Evolutionary conservation across 2,329 filamentous ascomycete genomes (phyloP), one percentile per base, ranked within the genome.

Genomic region (Fusarium keratoplasticum): DNA sequence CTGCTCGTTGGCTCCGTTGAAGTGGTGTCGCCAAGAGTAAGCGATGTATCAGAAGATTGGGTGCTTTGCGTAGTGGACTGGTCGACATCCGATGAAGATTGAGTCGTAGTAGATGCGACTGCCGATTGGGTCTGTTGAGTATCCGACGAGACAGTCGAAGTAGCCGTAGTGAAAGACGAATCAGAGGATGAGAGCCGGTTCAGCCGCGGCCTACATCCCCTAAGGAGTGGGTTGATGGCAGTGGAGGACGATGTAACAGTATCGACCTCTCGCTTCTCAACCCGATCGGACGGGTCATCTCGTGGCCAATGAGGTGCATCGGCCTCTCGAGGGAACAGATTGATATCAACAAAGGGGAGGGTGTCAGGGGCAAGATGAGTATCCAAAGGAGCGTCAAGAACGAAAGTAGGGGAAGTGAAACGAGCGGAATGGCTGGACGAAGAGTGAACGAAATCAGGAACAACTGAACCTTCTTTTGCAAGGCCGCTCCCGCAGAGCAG

Each of bases 401-500:
- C 36, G 54, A 61, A 72, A 60, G 59, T 14, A 40, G 47, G 13
- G 33, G n/a, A 16, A 64, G 50, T 16, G 35, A 42, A 73, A 73
- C 31, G 70, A 73, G 59, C 60, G 70, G 60, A 61, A 64, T 38
- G 67, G 62, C 62, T 62, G 57, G 71, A 73, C 38, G 67, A 60
- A 73, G 70, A 73, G 59, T 70, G 33, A 73, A 73, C 27, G 66
- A 73, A 64, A 73, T 57, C 38, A 63, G 67, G 58, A 52, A 33
- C 27, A 73, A 73, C 71, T 16, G 70, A 64, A 73, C 71, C 71
- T 73, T 73, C 66, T 73, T 73, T 73, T 64, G 71, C 70, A 68
- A 73, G 36, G 58, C 71, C 42, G 50, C 67, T 61, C 29, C 71
- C 70, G 54, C 61, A 66, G 2, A 64, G 11, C 0, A 73, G 64